Conservation (phyloP, 2,329 filamentous ascomycete species). For the Diaporthe vaccinii region DNA sequence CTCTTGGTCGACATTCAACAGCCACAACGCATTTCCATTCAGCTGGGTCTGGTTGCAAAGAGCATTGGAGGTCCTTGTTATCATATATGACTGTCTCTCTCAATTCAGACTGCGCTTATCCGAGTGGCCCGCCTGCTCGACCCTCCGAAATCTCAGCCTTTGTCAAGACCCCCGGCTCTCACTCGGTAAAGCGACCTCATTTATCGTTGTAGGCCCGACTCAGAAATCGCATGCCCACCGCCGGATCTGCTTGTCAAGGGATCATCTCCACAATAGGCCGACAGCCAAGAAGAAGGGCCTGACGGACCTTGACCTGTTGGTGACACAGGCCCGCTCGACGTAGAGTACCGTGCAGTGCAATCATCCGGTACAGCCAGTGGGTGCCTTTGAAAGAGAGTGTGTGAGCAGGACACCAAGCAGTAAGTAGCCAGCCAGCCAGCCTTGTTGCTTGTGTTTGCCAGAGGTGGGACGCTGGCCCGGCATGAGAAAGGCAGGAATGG, state of each 20-base stretch:
- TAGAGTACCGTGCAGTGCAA: constrained; percentile 2
- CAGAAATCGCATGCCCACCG: constrained; percentile 4
- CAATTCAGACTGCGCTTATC: neutral
- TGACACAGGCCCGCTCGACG: constrained; percentile 19
- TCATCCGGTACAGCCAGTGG: neutral
- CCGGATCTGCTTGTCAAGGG: constrained; percentile 9
- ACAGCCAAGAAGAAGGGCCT: constrained; percentile 20
- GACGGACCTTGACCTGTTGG: constrained; percentile 11
- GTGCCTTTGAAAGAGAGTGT: neutral
- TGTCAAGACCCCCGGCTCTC: constrained; percentile 15
- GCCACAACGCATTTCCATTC: neutral
- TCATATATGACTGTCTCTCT: neutral
- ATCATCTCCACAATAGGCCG: constrained; percentile 25
- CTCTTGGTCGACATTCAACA: constrained; percentile 1
- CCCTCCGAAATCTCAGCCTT: neutral
- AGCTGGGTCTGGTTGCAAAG: neutral
- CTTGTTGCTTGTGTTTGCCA: constrained; percentile 23
- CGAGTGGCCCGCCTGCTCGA: neutral
- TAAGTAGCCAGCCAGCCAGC: neutral
- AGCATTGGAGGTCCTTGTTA: neutral
- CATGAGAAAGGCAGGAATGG: constrained; percentile 21
- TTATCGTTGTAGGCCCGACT: constrained; percentile 1
- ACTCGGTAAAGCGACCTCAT: constrained; percentile 21
- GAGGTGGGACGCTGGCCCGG: neutral
- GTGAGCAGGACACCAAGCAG: neutral